phyloP scores from a whole-genome alignment of 495 filamentous ascomycete genomes.

The Friedmanniomyces simplex region DNA sequence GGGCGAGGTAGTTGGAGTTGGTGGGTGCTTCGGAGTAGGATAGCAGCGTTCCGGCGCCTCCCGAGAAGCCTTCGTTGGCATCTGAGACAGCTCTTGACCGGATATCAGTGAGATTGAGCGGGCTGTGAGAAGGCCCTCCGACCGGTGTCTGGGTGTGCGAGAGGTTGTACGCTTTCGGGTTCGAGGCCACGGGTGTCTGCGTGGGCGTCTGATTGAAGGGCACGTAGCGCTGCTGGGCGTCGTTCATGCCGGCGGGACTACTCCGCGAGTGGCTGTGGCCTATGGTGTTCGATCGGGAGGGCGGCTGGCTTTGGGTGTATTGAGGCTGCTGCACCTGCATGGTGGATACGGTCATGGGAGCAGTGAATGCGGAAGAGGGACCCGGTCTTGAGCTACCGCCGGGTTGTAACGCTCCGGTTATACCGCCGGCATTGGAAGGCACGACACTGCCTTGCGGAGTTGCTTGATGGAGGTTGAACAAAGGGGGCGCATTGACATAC shows the following conservation, averaged over 20 bases:
- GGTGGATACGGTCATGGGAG: conserved; percentile 57
- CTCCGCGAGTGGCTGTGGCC: conserved; percentile 65
- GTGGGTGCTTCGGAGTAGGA: conserved; percentile 43
- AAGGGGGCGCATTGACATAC: conserved; percentile 40
- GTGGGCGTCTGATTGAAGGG: conserved; percentile 60
- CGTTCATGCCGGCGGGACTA: conserved; percentile 63
- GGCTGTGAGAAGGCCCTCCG: conserved; percentile 69
- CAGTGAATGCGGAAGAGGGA: conserved; percentile 58
- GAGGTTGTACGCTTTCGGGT: conserved; percentile 23
- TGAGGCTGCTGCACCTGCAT: conserved; percentile 54
- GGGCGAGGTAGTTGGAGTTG: conserved; percentile 85
- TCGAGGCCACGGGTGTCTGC: conserved; percentile 40
- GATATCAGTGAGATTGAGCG: conserved; percentile 84
- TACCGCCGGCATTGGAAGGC: conserved; percentile 25
- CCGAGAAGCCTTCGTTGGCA: conserved; percentile 47
- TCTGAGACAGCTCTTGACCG: conserved; percentile 66
- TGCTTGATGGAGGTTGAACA: conserved; percentile 58
- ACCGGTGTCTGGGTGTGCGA: conserved; percentile 48
- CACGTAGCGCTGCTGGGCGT: conserved; percentile 50
- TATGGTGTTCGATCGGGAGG: conserved; percentile 57
- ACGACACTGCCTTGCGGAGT: conserved; percentile 40
- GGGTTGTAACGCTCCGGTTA: conserved; percentile 67
- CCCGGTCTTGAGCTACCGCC: conserved; percentile 49
- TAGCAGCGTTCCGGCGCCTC: conserved; percentile 39
- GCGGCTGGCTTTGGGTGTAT: conserved; percentile 41